phyloP scores from a whole-genome alignment of 2,329 filamentous ascomycete genomes.

The Arthrinium puccinioides region DNA sequence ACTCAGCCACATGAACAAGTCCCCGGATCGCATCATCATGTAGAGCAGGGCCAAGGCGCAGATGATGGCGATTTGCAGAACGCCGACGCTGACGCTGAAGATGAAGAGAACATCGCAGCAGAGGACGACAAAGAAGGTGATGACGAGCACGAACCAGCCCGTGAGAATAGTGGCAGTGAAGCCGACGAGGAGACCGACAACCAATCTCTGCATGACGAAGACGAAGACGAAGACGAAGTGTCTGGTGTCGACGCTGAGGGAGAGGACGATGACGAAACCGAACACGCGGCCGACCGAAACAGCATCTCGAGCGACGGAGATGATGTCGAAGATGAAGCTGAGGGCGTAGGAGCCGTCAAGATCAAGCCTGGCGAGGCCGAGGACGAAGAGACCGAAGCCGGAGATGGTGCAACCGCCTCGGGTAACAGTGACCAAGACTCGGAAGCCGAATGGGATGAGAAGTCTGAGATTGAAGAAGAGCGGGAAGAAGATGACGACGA shows the following conservation, averaged over 20 bases:
- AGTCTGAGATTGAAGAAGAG: slow-evolving; percentile 20
- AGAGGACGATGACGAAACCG: slow-evolving; percentile 20
- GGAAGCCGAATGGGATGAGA: slow-evolving; percentile 21
- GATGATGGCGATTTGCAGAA: neutral
- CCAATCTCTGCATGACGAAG: slow-evolving; percentile 11
- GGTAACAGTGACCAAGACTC: slow-evolving; percentile 20
- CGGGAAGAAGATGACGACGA: slow-evolving; percentile 25
- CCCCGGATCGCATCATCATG: slow-evolving; percentile 8
- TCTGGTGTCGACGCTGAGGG: slow-evolving; percentile 23
- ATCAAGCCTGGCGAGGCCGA: slow-evolving; percentile 45
- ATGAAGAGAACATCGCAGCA: slow-evolving; percentile 14
- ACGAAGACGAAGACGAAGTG: slow-evolving; percentile 20
- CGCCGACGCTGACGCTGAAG: slow-evolving; percentile 5
- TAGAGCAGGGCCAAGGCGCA: neutral
- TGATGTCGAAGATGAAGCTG: slow-evolving; percentile 37
- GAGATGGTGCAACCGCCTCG: slow-evolving; percentile 20
- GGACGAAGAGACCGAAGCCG: slow-evolving; percentile 32
- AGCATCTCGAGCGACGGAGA: slow-evolving; percentile 6
- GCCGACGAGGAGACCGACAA: slow-evolving; percentile 10
- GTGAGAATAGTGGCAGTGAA: neutral
- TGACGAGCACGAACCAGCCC: slow-evolving; percentile 16
- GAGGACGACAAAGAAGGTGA: slow-evolving; percentile 10
- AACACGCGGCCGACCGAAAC: slow-evolving; percentile 39
- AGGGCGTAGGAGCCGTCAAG: slow-evolving; percentile 51
- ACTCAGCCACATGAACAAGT: slow-evolving; percentile 3